phyloP scores from a whole-genome alignment of 805 yeast genomes.

The Ogataea nakhonphanomensis region DNA sequence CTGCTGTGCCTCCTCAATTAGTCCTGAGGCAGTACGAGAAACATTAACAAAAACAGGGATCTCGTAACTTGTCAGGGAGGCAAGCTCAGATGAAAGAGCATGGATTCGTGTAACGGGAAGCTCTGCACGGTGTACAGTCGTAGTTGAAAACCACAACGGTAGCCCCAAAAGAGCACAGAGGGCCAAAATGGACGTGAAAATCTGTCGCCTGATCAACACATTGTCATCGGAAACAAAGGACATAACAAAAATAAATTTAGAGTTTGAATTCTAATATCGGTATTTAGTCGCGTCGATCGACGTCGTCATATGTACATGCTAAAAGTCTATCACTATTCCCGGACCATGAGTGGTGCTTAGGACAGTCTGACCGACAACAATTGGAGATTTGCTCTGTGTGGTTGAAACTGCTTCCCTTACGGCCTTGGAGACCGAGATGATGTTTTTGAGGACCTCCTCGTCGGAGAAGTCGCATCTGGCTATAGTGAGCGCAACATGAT shows the following conservation, averaged over 20 bases:
- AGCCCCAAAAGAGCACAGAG: slow-evolving; percentile 41
- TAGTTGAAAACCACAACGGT: slow-evolving; percentile 60
- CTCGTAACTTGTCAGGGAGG: slow-evolving; percentile 30
- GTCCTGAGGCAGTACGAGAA: slow-evolving; percentile 30
- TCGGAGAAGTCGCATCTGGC: slow-evolving; percentile 80
- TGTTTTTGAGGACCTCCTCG: slow-evolving; percentile 66
- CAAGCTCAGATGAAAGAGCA: slow-evolving; percentile 14
- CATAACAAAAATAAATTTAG: neutral
- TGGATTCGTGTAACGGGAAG: slow-evolving; percentile 48
- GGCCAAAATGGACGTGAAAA: slow-evolving; percentile 26
- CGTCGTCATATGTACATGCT: slow-evolving; percentile 9
- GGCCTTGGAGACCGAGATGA: slow-evolving; percentile 63
- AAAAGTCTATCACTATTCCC: slow-evolving; percentile 61
- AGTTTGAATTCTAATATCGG: neutral
- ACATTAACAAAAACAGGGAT: slow-evolving; percentile 44
- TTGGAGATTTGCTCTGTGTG: slow-evolving; percentile 66
- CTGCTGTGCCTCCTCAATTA: slow-evolving; percentile 36
- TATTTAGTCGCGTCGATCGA: slow-evolving; percentile 7
- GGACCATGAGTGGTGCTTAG: slow-evolving; percentile 77
- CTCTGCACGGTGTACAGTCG: slow-evolving; percentile 59
- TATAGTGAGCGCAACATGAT: slow-evolving; percentile 60
- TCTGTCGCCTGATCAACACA: slow-evolving; percentile 15
- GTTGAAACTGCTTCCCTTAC: slow-evolving; percentile 49
- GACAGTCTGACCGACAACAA: slow-evolving; percentile 64
- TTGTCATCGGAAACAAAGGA: slow-evolving; percentile 4